Evolutionary conservation across 805 yeast genomes (phyloP), one percentile per base, ranked within the genome.

Genomic region (Myxozyma udenii): DNA sequence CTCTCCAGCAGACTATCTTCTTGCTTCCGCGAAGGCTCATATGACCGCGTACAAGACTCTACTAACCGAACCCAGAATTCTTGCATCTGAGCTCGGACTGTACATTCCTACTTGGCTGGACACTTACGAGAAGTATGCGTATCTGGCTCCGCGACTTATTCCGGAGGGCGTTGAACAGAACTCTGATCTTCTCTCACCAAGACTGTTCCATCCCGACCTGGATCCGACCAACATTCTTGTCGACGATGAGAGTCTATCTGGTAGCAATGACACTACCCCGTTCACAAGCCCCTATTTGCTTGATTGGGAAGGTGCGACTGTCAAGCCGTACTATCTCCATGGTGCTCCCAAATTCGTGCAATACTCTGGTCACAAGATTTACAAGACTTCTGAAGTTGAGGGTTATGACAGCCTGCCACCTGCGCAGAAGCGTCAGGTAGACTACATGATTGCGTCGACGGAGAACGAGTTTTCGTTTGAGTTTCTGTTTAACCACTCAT

Each of bases 381-480:
- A 82, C 73, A 78, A 84, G 63, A 78, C 79, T 47, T 81, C 84
- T 49, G 96, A 89, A 51, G 76, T 87, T 55, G 88, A 85, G 40
- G 81, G 80, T 44, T 90, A 74, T 68, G 80, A 79, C 2, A 71
- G 76, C 49, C 71, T 90, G 70, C 79, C 79, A 44, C 95, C 85
- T 38, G 71, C 78, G 40, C 93, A 87, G 59, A 79, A 84, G 70
- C 83, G 80, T 57, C 90, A 90, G 67, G 86, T 85, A 62, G 83
- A 84, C 63, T 90, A 85, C 71, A 87, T 91, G 83, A 83, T 83
- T 68, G 82, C 82, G 62, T 82, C 91, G 69, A 90, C 98, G 3
- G 83, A 96, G 75, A 88, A 90, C 67, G 95, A 91, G 70, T 83
- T 85, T 61, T 70, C 85, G 51, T 91, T 95, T 90, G 98, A 91